phyloP scores from a whole-genome alignment of 805 yeast genomes.

The Lipomyces yamadae region DNA sequence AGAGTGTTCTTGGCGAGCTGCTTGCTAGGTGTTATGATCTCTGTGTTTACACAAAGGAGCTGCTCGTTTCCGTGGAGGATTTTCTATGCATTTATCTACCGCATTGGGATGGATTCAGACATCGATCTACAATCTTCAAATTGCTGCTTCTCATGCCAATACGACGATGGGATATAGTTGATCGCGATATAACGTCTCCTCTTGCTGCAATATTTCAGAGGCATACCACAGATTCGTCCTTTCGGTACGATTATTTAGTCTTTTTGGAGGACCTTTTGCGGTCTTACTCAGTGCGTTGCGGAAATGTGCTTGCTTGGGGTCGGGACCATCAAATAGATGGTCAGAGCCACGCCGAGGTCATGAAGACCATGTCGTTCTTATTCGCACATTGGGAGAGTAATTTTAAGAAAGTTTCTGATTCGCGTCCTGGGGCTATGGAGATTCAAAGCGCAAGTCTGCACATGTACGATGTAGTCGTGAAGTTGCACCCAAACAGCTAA shows the following conservation, averaged over 20 bases:
- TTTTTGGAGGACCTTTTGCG: slow-evolving; percentile 7
- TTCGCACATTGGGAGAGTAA: slow-evolving; percentile 3
- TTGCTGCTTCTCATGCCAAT: slow-evolving; percentile 15
- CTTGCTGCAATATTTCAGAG: slow-evolving; percentile 2
- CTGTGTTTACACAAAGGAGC: slow-evolving; percentile 11
- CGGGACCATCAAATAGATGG: neutral
- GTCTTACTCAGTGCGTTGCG: neutral
- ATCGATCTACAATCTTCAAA: slow-evolving; percentile 13
- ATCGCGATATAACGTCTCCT: slow-evolving; percentile 10
- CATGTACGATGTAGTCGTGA: neutral
- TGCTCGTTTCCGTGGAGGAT: slow-evolving; percentile 18
- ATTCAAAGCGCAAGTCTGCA: neutral
- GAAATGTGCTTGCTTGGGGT: neutral
- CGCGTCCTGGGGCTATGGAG: neutral
- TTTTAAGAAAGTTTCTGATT: neutral
- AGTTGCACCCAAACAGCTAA: neutral
- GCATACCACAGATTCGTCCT: neutral
- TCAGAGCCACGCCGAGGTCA: neutral
- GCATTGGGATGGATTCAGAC: slow-evolving; percentile 19
- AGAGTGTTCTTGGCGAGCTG: slow-evolving; percentile 15
- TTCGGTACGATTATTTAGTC: slow-evolving; percentile 7
- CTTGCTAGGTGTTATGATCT: slow-evolving; percentile 16
- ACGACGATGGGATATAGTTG: slow-evolving; percentile 9
- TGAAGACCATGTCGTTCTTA: slow-evolving; percentile 4
- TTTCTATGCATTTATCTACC: slow-evolving; percentile 21